Base-by-base conservation (phyloP, 2,329 filamentous ascomycete genomes). In the Paramyrothecium sp. region DNA sequence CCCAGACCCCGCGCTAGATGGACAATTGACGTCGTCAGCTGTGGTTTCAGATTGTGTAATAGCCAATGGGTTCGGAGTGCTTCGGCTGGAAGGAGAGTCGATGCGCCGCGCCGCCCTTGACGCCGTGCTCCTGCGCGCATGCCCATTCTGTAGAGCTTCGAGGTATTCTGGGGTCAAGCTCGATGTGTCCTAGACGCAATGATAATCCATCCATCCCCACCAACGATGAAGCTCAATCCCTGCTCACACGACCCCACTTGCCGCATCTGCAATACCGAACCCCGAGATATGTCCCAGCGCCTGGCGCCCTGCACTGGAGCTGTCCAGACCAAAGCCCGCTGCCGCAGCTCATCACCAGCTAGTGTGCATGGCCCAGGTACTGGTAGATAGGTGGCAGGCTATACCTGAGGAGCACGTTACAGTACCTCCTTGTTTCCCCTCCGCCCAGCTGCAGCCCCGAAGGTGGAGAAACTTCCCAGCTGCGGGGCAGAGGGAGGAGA, bases 271-370 rank as follows among this genome's bases (percentile, higher is more conserved):
- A 44, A 51, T 33, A 21, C 51, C 51, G 51, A 53, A 53, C 30
- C 12, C 51, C 51, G 51, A 53, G 30, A 20, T 53, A 53, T 53
- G 30, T 53, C 51, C 51, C 51, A 53, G 23, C 16, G 16, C 41
- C 16, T 46, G 41, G 41, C 41, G 41, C 5, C 16, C 19, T n/a
- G 41, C 19, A 5, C 41, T 20, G 4, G 13, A 17, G 41, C 41
- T 46, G 13, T 16, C 41, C 41, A 16, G 41, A 46, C 17, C 16
- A 20, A 12, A 20, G 34, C 26, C 26, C 26, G 10, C 10, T 30
- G 26, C 26, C 10, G 26, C 26, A 30, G 26, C 26, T 30, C 26
- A 30, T 30, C 26, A 30, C 26, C 5, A 10, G 5, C 26, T 30
- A 30, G 26, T 30, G 11, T n/a, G 34, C 34, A 41, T 41, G n/a